Conservation (phyloP, 2,329 filamentous ascomycete genomes). For the Penicillium frequentans region DNA sequence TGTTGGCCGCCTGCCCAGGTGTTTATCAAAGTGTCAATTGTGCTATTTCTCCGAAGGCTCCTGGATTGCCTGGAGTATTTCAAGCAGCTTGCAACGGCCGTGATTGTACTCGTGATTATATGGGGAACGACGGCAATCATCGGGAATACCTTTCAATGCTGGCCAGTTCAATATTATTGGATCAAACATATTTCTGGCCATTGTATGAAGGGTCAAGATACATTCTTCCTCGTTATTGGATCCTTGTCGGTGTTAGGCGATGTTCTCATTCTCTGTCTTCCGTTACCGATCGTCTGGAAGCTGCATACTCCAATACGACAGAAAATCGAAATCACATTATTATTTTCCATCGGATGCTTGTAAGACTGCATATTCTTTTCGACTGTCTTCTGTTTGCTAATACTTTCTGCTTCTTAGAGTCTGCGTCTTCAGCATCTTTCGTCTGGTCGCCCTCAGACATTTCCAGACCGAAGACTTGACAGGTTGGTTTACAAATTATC, state of each 20-base stretch:
- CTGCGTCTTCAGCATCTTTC: constrained; percentile 19
- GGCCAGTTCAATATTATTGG: constrained; percentile 20
- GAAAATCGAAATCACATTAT: constrained; percentile 10
- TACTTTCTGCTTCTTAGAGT: not conserved
- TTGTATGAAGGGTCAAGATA: constrained; percentile 19
- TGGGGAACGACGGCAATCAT: constrained; percentile 18
- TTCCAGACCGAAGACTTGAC: constrained; percentile 6
- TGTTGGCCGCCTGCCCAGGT: constrained; percentile 18
- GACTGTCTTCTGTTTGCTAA: not conserved
- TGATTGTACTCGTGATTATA: constrained; percentile 11
- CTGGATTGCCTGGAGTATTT: constrained; percentile 7
- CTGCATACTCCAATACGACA: constrained; percentile 9
- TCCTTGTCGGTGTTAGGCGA: constrained; percentile 16
- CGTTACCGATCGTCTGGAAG: constrained; percentile 19
- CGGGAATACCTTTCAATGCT: constrained; percentile 22
- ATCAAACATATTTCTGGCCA: constrained; percentile 13
- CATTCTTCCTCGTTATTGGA: constrained; percentile 15
- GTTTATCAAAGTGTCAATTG: constrained; percentile 21
- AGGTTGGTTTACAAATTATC: not conserved
- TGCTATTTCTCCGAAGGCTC: constrained; percentile 16
- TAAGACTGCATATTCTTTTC: not conserved
- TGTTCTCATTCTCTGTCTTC: constrained; percentile 18
- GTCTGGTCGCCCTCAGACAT: constrained; percentile 2
- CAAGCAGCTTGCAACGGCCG: not conserved
- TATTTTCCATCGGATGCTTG: constrained; percentile 16